Base-by-base conservation (phyloP, 1,139 yeast species). In the Pichia norvegensis region DNA sequence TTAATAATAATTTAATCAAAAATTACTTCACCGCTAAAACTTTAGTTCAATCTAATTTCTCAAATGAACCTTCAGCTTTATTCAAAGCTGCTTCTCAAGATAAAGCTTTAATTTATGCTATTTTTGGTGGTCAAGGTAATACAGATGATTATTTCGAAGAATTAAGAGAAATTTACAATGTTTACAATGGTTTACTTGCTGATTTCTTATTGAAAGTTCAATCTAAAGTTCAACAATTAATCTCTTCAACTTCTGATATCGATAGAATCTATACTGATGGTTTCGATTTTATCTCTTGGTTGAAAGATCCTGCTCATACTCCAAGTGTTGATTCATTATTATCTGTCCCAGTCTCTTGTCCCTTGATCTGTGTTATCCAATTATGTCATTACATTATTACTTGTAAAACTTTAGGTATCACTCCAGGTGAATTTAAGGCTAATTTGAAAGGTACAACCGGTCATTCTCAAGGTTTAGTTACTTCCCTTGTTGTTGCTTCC, bases 51-150 rank as follows among this genome's bases (percentile, higher is more conserved):
- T 54, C 55, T 33, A 47, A 52, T 14, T 55, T 54, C 38, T 33
- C 41, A 20, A 33, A 51, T 17, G 46, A 44, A 37, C 76, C 90
- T 23, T 77, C 92, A 29, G 85, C 79, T 46, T 68, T 78, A 54
- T 70, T 75, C 60, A 62, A 62, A 48, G 70, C 72, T 46, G 70
- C 71, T 48, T 65, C 76, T 25, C 68, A 72, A 42, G 68, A 71
- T 33, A 60, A 68, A 38, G 88, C 94, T 45, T 69, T 74, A 52
- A 67, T 88, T 49, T 79, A 76, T 51, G 95, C 97, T 52, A 81
- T 92, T 54, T 92, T 92, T 60, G 98, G 99, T 65, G 99, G 99
- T 60, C 99, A 92, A 73, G 99, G 99, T 69, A 90, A 87, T 70
- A 82, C 95, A 44, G 97, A 94, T 63, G 97, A 92, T 64, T 92